Evolutionary conservation across 805 yeast species (phyloP), one percentile per base, ranked within the genome.

Genomic region (Monosporozyma unispora): DNA sequence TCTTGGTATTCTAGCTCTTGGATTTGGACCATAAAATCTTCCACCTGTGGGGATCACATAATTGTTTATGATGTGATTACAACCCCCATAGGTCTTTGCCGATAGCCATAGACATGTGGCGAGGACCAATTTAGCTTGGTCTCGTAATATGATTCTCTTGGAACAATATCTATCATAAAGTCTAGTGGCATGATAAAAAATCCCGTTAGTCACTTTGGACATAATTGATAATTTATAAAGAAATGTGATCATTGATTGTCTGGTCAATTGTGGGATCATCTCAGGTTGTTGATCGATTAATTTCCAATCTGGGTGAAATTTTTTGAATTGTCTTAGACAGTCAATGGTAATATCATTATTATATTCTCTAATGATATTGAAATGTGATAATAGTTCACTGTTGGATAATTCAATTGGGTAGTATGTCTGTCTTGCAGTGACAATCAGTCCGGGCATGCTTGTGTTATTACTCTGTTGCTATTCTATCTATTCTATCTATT

Each of bases 51-150:
- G 77, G 27, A 73, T 66, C 8, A 68, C 64, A 3, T 70, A 63
- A 51, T 74, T 70, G 60, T 79, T 79, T 48, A 79, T 75, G 55
- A 80, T 78, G 64, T 81, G 87, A 55, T 79, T 80, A 64, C 83
- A 81, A 37, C 87, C 87, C 45, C 87, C 87, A 59, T 78, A 78
- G 14, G 82, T 75, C 66, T 91, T 91, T 23, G 96, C 82, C 2
- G 96, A 87, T 31, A 91, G 77, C 97, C 97, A 91, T 29, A 91
- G 70, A 52, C 96, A 87, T 3, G 96, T 87, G 52, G 95, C 85
- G 29, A 95, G 89, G 11, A 91, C 91, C 47, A 91, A 74, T 67
- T 90, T 96, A 52, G 88, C 82, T 68, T 90, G 97, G 50, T 86
- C 90, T 57, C 82, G 79, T 54, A 85, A 76, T 0, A 90, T 93